Evolutionary conservation across 495 filamentous ascomycete genomes (phyloP).

Genomic region (Daldinia loculata): DNA sequence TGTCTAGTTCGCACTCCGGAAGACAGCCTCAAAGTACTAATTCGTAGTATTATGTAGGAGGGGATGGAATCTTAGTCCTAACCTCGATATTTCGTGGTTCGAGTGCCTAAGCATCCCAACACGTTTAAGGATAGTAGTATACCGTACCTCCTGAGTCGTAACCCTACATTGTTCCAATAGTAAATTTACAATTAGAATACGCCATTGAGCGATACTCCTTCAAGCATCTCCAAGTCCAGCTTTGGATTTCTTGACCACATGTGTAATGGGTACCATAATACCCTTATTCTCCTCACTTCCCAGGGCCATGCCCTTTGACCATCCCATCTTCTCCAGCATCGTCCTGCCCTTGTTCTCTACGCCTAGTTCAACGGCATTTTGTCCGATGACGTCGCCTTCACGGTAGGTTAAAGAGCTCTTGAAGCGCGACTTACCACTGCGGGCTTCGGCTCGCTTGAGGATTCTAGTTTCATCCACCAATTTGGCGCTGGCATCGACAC

Average conservation of each 20-base stretch:
- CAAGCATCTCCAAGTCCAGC: constrained; percentile 80
- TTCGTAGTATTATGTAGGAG: background rate
- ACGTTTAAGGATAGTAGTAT: background rate
- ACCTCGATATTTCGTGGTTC: background rate
- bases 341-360: constrained; percentile 82
- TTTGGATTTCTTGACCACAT: constrained; percentile 85
- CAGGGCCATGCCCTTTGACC: constrained; percentile 87
- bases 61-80: background rate
- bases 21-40: background rate
- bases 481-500: constrained; percentile 54
- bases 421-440: constrained; percentile 30
- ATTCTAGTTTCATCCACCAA: constrained; percentile 36
- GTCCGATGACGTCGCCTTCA: constrained; percentile 92
- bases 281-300: constrained; percentile 86
- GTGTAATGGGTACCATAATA: constrained; percentile 83
- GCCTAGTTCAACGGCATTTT: constrained; percentile 82
- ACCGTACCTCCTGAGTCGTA: background rate
- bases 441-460: constrained; percentile 32
- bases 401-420: constrained; percentile 65
- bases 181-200: background rate
- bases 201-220: background rate
- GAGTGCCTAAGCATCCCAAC: background rate
- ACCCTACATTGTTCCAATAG: background rate
- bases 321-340: constrained; percentile 98
- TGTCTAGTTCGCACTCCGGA: background rate